These are phyloP conservation scores for grape (Vitis vinifera) DNA, from an alignment of 164 flowering plant species.

Conservation along the genomic window ASM3070453v1 NC_081820.1:18019001-18019500, in stretches of 20 bases:
- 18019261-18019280: background rate
- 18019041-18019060: constrained; percentile 87
- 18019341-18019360: no score
- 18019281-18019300: background rate
- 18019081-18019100: background rate
- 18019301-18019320: no score
- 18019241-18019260: background rate
- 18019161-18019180: constrained; percentile 63
- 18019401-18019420: no score
- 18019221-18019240: background rate
- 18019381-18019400: no score
- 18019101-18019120: constrained; percentile 6
- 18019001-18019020: constrained; percentile 79
- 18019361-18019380: no score
- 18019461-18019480: no score
- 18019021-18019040: constrained; percentile 95
- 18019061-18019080: constrained; percentile 1
- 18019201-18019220: constrained; percentile 9
- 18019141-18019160: constrained; percentile 70
- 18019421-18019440: no score
- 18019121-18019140: constrained; percentile 40
- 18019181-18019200: constrained; percentile 79
- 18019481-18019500: no score
- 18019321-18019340: no score
- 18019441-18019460: no score